Evolutionary conservation across 2,329 filamentous ascomycete genomes (phyloP).

Genomic region (Rhinocladiella mackenziei): DNA sequence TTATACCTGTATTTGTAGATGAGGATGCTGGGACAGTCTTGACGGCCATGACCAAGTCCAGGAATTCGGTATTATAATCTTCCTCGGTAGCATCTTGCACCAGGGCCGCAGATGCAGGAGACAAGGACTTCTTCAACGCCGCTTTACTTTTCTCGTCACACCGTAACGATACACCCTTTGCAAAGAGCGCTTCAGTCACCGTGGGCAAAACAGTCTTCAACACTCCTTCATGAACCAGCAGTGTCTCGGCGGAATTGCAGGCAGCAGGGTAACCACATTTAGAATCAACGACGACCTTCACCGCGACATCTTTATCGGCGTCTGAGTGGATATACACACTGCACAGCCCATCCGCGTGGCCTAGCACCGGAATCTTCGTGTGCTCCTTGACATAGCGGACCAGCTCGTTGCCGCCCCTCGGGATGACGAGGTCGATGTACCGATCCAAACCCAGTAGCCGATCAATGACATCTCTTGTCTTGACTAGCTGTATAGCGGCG

Average conservation of each 20-base stretch:
- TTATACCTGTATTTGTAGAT: neutral
- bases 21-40: conserved; percentile 59
- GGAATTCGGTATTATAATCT: conserved; percentile 86
- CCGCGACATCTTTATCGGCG: conserved; percentile 68
- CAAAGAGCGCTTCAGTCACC: conserved; percentile 69
- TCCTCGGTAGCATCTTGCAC: conserved; percentile 63
- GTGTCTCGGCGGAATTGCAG: conserved; percentile 89
- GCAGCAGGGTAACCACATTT: conserved; percentile 94
- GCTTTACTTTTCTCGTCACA: conserved; percentile 70
- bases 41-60: conserved; percentile 78
- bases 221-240: conserved; percentile 74
- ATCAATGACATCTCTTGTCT: conserved; percentile 83
- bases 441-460: conserved; percentile 80
- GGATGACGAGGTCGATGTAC: conserved; percentile 92
- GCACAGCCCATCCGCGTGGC: conserved; percentile 93
- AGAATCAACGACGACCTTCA: conserved; percentile 76
- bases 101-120: conserved; percentile 42
- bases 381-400: conserved; percentile 84
- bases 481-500: conserved; percentile 86
- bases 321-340: conserved; percentile 77
- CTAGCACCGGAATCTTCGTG: conserved; percentile 91
- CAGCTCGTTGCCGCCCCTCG: conserved; percentile 83
- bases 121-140: conserved; percentile 52
- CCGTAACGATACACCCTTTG: conserved; percentile 73
- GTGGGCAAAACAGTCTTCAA: conserved; percentile 64